Percentiles rank a stretch among this genome's conserved stretches.
Evolutionary conservation across 768 basidiomycete genomes (phyloP).

Genomic region (Xerocomus brunneocitrinus): DNA sequence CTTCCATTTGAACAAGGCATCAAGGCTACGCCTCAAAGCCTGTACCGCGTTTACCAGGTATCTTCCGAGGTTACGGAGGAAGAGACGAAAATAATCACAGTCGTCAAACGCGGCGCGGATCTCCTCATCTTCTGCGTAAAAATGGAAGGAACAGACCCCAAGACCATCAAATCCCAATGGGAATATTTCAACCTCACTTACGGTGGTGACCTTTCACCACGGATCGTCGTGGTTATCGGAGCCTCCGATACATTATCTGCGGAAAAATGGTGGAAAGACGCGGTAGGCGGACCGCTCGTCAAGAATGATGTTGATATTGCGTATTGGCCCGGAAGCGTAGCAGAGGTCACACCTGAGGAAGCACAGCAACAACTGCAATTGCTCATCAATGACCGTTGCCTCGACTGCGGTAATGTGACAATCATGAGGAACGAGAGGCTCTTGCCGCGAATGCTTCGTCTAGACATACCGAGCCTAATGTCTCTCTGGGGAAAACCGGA

Average conservation of each 20-base stretch:
- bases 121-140: conserved; percentile 25
- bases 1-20: conserved; percentile 21
- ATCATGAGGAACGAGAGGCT: conserved; percentile 5
- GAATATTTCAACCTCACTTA: conserved; percentile 25
- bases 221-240: conserved; percentile 21
- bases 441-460: conserved; percentile 9
- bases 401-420: conserved; percentile 16
- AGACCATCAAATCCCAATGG: conserved; percentile 20
- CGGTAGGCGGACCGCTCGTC: background rate
- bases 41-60: conserved; percentile 24
- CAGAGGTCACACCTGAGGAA: background rate
- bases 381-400: conserved; percentile 21
- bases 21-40: conserved; percentile 5
- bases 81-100: conserved; percentile 1
- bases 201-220: conserved; percentile 25
- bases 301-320: conserved; percentile 10
- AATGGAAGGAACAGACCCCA: background rate
- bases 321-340: conserved; percentile 1
- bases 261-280: conserved; percentile 20
- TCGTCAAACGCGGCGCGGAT: conserved; percentile 21
- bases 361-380: conserved; percentile 5
- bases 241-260: conserved; percentile 12
- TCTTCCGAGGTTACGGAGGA: conserved; percentile 2
- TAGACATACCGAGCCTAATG: conserved; percentile 14
- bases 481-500: conserved; percentile 11